Evolutionary conservation across 148 eudicot species (phyloP).

Genomic region (Silene uniflora): DNA sequence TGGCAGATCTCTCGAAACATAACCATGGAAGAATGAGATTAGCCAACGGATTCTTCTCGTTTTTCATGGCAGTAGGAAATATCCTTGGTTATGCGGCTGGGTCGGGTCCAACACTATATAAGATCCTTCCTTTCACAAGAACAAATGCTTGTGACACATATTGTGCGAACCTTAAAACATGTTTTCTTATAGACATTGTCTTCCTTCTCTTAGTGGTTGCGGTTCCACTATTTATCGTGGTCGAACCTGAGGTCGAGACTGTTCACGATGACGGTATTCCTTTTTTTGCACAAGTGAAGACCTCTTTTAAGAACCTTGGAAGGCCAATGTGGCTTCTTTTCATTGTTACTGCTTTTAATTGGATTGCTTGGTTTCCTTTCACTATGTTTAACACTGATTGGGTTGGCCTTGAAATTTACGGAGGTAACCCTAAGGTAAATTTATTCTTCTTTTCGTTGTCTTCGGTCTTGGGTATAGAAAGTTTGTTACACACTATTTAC

Average conservation of each 20-base stretch:
- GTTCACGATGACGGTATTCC: conserved; percentile 20
- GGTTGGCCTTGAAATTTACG: conserved; percentile 73
- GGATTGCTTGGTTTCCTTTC: conserved; percentile 81
- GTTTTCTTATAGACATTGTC: conserved; percentile 56
- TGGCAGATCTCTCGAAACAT: conserved; percentile 58
- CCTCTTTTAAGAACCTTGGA: conserved; percentile 42
- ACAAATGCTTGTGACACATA: conserved; percentile 64
- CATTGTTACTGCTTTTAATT: conserved; percentile 57
- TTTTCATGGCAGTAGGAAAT: conserved; percentile 78
- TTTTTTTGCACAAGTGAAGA: conserved; percentile 41
- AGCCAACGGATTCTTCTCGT: conserved; percentile 53
- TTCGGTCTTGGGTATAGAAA: too few species aligned
- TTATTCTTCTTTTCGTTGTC: neutral
- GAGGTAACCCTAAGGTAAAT: conserved; percentile 42
- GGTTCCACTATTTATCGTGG: conserved; percentile 36
- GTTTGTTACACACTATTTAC: too few species aligned
- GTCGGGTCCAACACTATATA: conserved; percentile 36
- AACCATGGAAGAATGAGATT: conserved; percentile 38
- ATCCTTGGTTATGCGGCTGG: conserved; percentile 86
- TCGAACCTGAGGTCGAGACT: conserved; percentile 26
- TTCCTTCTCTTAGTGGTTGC: conserved; percentile 36
- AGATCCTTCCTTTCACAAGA: conserved; percentile 49
- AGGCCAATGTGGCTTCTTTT: conserved; percentile 62
- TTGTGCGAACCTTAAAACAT: conserved; percentile 80
- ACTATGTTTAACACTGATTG: conserved; percentile 71